phyloP scores from a whole-genome alignment of 2,329 filamentous ascomycete species.

The Acrocalymma vagum region DNA sequence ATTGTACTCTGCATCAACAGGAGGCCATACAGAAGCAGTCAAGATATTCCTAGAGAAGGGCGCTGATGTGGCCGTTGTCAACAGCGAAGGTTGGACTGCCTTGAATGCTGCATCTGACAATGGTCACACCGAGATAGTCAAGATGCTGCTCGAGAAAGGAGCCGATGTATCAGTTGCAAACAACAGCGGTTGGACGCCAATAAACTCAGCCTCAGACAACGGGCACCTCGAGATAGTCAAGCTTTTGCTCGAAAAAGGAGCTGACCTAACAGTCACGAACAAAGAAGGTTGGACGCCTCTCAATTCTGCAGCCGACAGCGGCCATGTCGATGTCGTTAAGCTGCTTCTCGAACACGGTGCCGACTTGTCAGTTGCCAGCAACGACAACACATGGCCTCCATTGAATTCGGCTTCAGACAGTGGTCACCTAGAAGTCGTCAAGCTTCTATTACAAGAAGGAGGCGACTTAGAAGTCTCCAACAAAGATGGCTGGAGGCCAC shows the following conservation, averaged over 20 bases:
- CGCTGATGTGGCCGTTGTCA: conserved; percentile 5
- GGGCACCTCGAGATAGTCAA: conserved; percentile 6
- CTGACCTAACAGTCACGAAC: conserved; percentile 1
- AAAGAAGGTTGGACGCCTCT: conserved; percentile 2
- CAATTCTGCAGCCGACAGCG: neutral
- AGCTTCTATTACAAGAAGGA: conserved; percentile 4
- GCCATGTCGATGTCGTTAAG: conserved; percentile 5
- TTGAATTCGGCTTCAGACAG: conserved; percentile 1
- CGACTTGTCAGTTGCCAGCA: conserved; percentile 1
- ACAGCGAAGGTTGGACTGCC: neutral
- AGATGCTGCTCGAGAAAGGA: neutral
- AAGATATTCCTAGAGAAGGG: conserved; percentile 5
- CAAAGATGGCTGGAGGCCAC: no score
- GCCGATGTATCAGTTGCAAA: neutral
- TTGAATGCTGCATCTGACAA: conserved; percentile 1
- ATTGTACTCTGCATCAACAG: neutral
- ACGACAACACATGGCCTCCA: conserved; percentile 1
- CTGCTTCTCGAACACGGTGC: conserved; percentile 5
- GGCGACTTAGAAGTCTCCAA: no score
- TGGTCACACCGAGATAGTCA: conserved; percentile 4
- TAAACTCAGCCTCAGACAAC: neutral
- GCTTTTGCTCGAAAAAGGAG: conserved; percentile 4
- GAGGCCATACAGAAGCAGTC: conserved; percentile 5
- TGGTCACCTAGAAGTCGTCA: conserved; percentile 3
- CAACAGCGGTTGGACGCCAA: neutral